Percentiles rank a stretch among this genome's conserved stretches.
phyloP scores from a whole-genome alignment of 2,329 filamentous ascomycete genomes.

The Pseudopyricularia cyperi region DNA sequence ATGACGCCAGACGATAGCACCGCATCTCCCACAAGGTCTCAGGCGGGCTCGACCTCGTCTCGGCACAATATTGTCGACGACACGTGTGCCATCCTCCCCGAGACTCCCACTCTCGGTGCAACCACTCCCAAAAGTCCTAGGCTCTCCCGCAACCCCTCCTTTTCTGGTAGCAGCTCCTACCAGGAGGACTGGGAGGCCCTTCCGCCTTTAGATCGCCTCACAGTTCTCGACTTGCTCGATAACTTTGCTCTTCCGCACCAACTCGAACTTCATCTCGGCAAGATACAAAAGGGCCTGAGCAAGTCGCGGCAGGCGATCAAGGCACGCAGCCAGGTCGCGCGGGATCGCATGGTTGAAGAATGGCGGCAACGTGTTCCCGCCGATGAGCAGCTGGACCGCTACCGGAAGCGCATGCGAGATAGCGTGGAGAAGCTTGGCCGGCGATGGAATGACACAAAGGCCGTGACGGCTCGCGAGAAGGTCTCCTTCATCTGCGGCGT shows the following conservation, averaged over 20 bases:
- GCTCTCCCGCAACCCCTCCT: conserved; percentile 66
- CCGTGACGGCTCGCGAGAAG: conserved; percentile 84
- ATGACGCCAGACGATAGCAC: conserved; percentile 28
- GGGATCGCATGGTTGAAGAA: conserved; percentile 81
- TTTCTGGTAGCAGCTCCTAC: conserved; percentile 73
- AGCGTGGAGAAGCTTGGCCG: conserved; percentile 78
- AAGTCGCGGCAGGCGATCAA: conserved; percentile 72
- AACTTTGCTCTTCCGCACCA: conserved; percentile 85
- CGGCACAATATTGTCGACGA: conserved; percentile 24
- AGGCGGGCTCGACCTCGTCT: conserved; percentile 23
- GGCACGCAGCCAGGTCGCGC: conserved; percentile 63
- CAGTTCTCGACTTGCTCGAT: conserved; percentile 85
- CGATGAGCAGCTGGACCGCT: conserved; percentile 86
- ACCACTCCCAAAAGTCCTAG: conserved; percentile 34
- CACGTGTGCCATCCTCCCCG: conserved; percentile 14
- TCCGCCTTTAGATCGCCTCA: conserved; percentile 78
- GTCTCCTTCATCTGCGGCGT: conserved; percentile 91
- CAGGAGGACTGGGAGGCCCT: conserved; percentile 77
- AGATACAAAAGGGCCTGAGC: conserved; percentile 70
- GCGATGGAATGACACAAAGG: conserved; percentile 81
- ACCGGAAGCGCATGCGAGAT: conserved; percentile 72
- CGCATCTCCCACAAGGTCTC: conserved; percentile 18
- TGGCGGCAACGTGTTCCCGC: conserved; percentile 79
- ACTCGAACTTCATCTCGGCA: conserved; percentile 85
- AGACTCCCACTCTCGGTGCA: conserved; percentile 38